Conservation (phyloP, 495 filamentous ascomycete species). For the Talaromyces borbonicus region DNA sequence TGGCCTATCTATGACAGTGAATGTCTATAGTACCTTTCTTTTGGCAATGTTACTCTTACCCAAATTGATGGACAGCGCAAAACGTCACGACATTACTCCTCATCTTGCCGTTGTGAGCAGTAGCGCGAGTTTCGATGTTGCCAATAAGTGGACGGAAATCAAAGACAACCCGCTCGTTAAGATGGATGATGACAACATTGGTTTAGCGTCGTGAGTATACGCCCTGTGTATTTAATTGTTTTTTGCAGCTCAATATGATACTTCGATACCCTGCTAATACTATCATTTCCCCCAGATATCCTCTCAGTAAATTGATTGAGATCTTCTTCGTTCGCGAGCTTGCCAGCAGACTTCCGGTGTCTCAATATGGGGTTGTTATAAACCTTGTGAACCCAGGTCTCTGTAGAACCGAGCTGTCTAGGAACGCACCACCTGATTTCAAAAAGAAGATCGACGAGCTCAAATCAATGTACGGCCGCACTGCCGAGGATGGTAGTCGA, state of each 20-base stretch:
- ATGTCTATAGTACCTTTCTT: slow-evolving; percentile 12
- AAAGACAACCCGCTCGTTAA: slow-evolving; percentile 14
- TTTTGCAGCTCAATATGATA: no score
- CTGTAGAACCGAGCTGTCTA: slow-evolving; percentile 25
- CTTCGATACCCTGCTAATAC: slow-evolving; percentile 11
- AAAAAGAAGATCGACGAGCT: neutral
- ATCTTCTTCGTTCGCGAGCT: slow-evolving; percentile 26
- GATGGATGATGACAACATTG: slow-evolving; percentile 7
- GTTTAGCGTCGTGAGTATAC: neutral
- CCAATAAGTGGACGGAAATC: slow-evolving; percentile 16
- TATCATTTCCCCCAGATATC: slow-evolving; percentile 21
- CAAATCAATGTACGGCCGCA: slow-evolving; percentile 14
- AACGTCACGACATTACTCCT: slow-evolving; percentile 8
- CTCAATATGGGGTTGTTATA: slow-evolving; percentile 30
- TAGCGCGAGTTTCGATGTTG: slow-evolving; percentile 11
- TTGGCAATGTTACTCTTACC: slow-evolving; percentile 10
- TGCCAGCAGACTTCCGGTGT: slow-evolving; percentile 12
- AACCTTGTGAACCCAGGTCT: slow-evolving; percentile 35
- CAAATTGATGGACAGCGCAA: slow-evolving; percentile 11
- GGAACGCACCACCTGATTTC: slow-evolving; percentile 17
- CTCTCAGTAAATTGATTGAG: slow-evolving; percentile 28
- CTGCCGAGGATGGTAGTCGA: slow-evolving; percentile 20
- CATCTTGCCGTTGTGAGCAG: slow-evolving; percentile 10
- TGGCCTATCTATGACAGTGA: slow-evolving; percentile 8
- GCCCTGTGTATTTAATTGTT: neutral